Conservation (phyloP, 257 asterid genomes). For the Solanum raphanifolium region DNA sequence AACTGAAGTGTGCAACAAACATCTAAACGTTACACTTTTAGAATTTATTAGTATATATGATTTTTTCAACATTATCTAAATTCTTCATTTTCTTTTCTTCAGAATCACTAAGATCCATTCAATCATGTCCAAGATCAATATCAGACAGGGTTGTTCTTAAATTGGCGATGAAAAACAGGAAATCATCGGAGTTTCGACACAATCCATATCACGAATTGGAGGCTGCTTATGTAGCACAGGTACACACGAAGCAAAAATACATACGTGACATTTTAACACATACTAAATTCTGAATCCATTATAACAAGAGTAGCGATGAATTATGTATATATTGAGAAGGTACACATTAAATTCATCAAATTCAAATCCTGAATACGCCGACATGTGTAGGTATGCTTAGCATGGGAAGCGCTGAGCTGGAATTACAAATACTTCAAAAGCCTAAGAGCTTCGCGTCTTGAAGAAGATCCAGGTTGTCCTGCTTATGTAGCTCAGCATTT, state of each 20-base stretch:
- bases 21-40: neutral
- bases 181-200: constrained; percentile 24
- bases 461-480: constrained; percentile 73
- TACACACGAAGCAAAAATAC: neutral
- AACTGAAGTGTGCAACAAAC: neutral
- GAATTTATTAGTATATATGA: neutral
- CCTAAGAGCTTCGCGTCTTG: constrained; percentile 34
- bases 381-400: constrained; percentile 25
- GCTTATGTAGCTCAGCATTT: constrained; percentile 69
- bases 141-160: constrained; percentile 61
- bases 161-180: constrained; percentile 24
- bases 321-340: too few species aligned
- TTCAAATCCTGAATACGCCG: neutral
- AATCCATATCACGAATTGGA: constrained; percentile 74
- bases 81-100: neutral
- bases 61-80: neutral
- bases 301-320: too few species aligned
- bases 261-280: neutral
- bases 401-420: constrained; percentile 96
- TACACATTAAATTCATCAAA: neutral
- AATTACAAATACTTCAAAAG: constrained; percentile 68
- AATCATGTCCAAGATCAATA: constrained; percentile 77
- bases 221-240: constrained; percentile 81
- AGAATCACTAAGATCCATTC: constrained; percentile 75
- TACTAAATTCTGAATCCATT: too few species aligned